Base-by-base conservation (phyloP, 495 filamentous ascomycete species). In the Pyrenula massariospora region DNA sequence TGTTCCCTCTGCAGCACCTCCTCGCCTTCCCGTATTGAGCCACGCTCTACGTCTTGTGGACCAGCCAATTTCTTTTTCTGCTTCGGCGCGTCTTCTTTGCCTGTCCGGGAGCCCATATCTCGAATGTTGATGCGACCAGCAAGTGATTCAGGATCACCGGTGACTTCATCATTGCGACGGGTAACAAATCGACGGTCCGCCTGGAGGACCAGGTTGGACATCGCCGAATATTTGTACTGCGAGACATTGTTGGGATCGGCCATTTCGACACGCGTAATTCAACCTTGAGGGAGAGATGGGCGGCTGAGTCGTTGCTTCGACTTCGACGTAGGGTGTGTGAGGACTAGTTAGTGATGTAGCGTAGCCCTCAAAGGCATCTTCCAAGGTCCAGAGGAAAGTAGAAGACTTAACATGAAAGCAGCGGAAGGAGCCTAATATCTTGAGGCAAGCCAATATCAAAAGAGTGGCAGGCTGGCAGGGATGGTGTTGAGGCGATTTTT, bases 141-240 rank as follows among this genome's bases (percentile, higher is more conserved):
- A 50, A 99, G 81, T 54, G 93, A 97, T 73, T 99, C 93, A 53
- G 93, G 93, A 68, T 99, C 94, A 63, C 93, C 93, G 36, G 94
- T 96, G 57, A 87, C 84, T 71, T 99, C 93, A 73, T 99, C 93
- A 61, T 85, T 88, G 60, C 88, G 83, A 63, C 91, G 84, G 56
- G 89, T 91, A 62, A 92, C 84, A 69, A 99, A 97, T 67, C 94
- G 86, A 72, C 89, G 85, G 77, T 99, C 93, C 75, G 90, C 91
- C 85, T 96, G 92, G 81, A 96, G 89, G 69, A 99, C 93, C 89
- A 99, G 84, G 84, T 99, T 99, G 77, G 93, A 97, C 93, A 99
- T 99, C 70, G 90, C 91, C 84, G 89, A 88, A 80, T 99, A 99
- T 73, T 99, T 99, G 79, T 96, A 99, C 74, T 96, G 91, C 64